Base-by-base conservation (phyloP, 306 rosid species). In the Trichosanthes truncata region DNA sequence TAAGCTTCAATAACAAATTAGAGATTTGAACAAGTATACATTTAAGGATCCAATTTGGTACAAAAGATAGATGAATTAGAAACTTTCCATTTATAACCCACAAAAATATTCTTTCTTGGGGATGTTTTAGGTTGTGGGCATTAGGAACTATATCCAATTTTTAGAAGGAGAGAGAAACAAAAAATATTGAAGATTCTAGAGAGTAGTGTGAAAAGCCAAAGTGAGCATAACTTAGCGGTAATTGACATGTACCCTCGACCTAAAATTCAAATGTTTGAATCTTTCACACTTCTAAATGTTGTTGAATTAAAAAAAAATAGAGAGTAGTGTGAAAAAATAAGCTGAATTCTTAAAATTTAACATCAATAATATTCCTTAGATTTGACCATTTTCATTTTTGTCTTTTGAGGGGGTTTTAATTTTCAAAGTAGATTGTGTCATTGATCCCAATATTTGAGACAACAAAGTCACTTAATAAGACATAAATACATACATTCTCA, bases 381-480 rank as follows among this genome's bases (percentile, higher is more conserved):
- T 66, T 20, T 38, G 17, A 40, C 69, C 43, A 0, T 62, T 13
- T 11, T 14, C 5, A 33, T 65, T 3, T 8, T 61, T 60, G 1
- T 23, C 17, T 1, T 52, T 52, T 8, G 23, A 23, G 10, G 2
- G 15, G n/a, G 14, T 31, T 41, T 43, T 53, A 69, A 69, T 41
- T 69, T 43, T 23, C 5, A 4, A 69, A 12, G 10, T 21, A 69
- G 53, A 43, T 69, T 69, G 75, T n/a, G 76, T 38, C n/a, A 41
- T 69, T 69, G 53, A 41, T 69, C 36, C 76, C 76, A 69, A 68
- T 68, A 68, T 68, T 68, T 68, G 52, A 69, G 53, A 69, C 76
- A 69, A 69, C 5, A 69, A 69, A 69, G 76, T 69, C n/a, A 40
- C 31, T 67, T 67, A 67, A 60, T 60, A 29, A 11, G 41, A 35